Evolutionary conservation across 2,329 filamentous ascomycete species (phyloP).

Genomic region (Orbilia ellipsospora): DNA sequence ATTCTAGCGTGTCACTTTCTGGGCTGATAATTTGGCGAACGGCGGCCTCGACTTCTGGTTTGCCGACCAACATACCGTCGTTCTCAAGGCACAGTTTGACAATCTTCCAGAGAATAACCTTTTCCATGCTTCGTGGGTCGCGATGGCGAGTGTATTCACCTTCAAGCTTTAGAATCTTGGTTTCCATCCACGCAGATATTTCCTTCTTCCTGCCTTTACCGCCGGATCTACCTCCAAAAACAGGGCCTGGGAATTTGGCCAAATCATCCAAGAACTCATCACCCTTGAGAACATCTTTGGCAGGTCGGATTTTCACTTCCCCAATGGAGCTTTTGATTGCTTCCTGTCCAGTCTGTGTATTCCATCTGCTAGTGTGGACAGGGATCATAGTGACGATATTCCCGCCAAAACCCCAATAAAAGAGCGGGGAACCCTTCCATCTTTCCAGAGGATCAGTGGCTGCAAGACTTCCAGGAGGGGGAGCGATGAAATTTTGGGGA

Average conservation of each 20-base stretch:
- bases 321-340: slow-evolving; percentile 81
- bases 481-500: slow-evolving; percentile 67
- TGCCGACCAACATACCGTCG: slow-evolving; percentile 84
- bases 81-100: slow-evolving; percentile 83
- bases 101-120: slow-evolving; percentile 86
- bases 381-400: slow-evolving; percentile 86
- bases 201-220: slow-evolving; percentile 97
- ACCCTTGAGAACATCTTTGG: slow-evolving; percentile 78
- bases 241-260: slow-evolving; percentile 85
- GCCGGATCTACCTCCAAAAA: slow-evolving; percentile 67
- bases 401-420: slow-evolving; percentile 89
- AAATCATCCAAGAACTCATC: slow-evolving; percentile 70
- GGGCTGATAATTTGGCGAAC: slow-evolving; percentile 80
- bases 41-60: slow-evolving; percentile 75
- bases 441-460: slow-evolving; percentile 79
- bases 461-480: slow-evolving; percentile 68
- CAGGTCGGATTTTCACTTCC: slow-evolving; percentile 79
- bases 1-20: slow-evolving; percentile 62
- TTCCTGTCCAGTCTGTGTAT: slow-evolving; percentile 56
- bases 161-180: slow-evolving; percentile 70
- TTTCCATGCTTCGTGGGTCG: slow-evolving; percentile 67
- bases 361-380: slow-evolving; percentile 56
- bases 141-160: slow-evolving; percentile 64
- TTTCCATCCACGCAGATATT: slow-evolving; percentile 79
- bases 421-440: slow-evolving; percentile 89